Evolutionary conservation across 75 land plant species (phyloP).

Genomic region (Picea glauca): DNA sequence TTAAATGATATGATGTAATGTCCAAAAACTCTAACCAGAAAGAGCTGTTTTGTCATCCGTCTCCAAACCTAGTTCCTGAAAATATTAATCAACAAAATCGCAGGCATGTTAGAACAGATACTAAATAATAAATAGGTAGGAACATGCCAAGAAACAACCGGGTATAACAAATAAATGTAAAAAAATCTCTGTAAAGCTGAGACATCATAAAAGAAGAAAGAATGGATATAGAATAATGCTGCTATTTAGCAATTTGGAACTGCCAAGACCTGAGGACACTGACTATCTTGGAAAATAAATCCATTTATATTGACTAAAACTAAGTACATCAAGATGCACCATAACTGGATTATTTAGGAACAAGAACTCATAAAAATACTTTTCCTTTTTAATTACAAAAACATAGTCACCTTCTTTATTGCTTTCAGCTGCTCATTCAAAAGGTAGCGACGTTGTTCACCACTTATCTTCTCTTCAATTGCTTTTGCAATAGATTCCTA

Average conservation of each 20-base stretch:
- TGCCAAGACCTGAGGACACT: too few relatives aligned
- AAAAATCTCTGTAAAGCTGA: too few relatives aligned
- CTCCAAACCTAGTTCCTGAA: conserved; percentile 93
- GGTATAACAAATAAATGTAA: background rate
- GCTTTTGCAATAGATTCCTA: conserved; percentile 98
- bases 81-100: conserved; percentile 6
- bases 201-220: too few relatives aligned
- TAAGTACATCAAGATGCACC: too few relatives aligned
- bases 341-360: too few relatives aligned
- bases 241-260: too few relatives aligned
- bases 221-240: too few relatives aligned
- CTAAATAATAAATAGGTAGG: background rate
- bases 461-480: conserved; percentile 97
- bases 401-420: conserved; percentile 79
- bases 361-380: too few relatives aligned
- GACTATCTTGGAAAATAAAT: too few relatives aligned
- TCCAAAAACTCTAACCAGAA: conserved; percentile 50
- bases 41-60: conserved; percentile 99
- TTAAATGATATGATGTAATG: background rate
- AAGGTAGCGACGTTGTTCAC: conserved; percentile 92
- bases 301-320: too few relatives aligned
- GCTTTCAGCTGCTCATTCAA: conserved; percentile 98
- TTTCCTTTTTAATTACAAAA: background rate
- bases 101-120: background rate
- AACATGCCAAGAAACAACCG: background rate